Conservation (phyloP, 2,329 filamentous ascomycete species). For the Falciphora oryzae region DNA sequence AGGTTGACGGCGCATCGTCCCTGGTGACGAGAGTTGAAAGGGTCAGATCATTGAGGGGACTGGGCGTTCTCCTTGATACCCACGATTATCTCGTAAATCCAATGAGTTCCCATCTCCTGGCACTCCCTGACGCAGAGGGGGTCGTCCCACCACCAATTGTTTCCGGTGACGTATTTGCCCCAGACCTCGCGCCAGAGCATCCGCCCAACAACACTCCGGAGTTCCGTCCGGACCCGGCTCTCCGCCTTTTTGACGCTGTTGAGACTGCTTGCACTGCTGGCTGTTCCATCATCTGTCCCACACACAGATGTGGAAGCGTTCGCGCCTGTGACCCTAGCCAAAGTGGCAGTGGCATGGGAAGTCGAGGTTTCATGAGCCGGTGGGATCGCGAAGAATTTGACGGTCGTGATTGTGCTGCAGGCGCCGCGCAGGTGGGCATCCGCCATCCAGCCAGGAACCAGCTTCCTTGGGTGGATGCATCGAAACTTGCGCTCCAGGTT, state of each 20-base stretch:
- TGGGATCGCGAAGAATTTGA: constrained; percentile 43
- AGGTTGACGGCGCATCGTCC: too few species aligned
- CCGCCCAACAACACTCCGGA: constrained; percentile 47
- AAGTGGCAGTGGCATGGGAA: not conserved
- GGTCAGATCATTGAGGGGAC: not conserved
- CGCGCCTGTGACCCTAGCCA: not conserved
- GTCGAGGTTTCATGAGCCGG: not conserved
- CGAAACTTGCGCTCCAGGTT: constrained; percentile 54
- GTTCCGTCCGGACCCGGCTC: constrained; percentile 34
- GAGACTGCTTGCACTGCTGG: not conserved
- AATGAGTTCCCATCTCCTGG: constrained; percentile 45
- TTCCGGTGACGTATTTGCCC: constrained; percentile 44
- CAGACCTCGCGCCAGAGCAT: constrained; percentile 58
- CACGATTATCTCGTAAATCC: constrained; percentile 53
- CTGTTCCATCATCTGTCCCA: constrained; percentile 1
- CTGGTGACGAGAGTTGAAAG: too few species aligned
- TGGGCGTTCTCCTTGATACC: constrained; percentile 40
- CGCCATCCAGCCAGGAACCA: constrained; percentile 54
- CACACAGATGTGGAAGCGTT: not conserved
- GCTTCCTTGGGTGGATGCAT: constrained; percentile 51
- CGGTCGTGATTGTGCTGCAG: constrained; percentile 41
- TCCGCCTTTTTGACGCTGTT: constrained; percentile 18
- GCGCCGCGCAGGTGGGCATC: constrained; percentile 45
- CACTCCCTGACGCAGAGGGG: constrained; percentile 49
- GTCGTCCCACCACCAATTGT: constrained; percentile 60